Evolutionary conservation across 805 yeast species (phyloP), one percentile per base, ranked within the genome.

Genomic region (Isabelozyma heimii): DNA sequence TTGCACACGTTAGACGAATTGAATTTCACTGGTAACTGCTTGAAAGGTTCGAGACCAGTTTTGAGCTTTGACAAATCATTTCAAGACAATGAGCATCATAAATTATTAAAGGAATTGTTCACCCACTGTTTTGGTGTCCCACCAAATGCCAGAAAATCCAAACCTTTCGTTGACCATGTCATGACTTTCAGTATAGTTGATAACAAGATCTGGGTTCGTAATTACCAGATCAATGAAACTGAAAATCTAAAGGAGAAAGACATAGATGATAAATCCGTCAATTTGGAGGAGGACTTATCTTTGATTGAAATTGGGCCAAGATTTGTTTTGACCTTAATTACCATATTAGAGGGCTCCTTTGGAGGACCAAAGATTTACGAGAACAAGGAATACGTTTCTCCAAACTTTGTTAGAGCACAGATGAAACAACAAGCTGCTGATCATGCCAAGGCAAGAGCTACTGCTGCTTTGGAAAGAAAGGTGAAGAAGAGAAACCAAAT

Each of bases 361-460:
- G 92, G 97, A 48, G 99, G 99, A 16, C 97, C 98, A 55, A 90
- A 91, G 79, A 91, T 94, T 56, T 94, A 89, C 71, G 98, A 94
- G 64, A 94, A 94, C 76, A 91, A 89, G 76, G 94, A 92, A 70
- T 94, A 89, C 69, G 97, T 94, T 43, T 89, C 97, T 51, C 99
- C 99, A 55, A 94, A 94, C 77, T 83, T 88, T 51, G 92, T 87
- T 38, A 87, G 99, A 76, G 89, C 99, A 10, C 97, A 91, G 75
- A 52, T 79, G 55, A 88, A 83, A 66, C 87, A 85, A 58, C 81
- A 87, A 63, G 84, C 87, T 47, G 97, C 97, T 3, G 81, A 77
- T 46, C 84, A 83, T 56, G 96, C 97, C 41, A 79, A 77, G 55
- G 69, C 82, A 37, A 84, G 98, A 72, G 81, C 87, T 45, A 91